Conservation (phyloP, 176 grass and related monocot species). For the Saccharum spontaneum region DNA sequence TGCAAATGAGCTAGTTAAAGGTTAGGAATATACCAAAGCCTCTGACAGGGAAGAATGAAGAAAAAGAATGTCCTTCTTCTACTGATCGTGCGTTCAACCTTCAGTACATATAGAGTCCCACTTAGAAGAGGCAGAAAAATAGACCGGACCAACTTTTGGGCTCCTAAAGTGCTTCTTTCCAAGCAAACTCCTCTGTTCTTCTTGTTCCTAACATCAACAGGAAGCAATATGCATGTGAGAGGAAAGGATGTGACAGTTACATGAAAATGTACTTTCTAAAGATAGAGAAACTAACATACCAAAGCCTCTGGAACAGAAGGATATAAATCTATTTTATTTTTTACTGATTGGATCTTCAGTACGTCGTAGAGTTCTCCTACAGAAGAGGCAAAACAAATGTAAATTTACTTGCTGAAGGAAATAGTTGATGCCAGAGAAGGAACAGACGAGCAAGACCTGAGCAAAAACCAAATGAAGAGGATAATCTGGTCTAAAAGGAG, state of each 20-base stretch:
- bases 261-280: background rate
- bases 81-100: background rate
- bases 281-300: background rate
- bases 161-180: background rate
- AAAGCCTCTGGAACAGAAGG: background rate
- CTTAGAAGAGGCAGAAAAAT: background rate
- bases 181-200: background rate
- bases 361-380: background rate
- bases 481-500: background rate
- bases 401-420: background rate
- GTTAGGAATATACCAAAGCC: background rate
- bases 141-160: background rate
- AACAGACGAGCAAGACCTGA: background rate
- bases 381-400: background rate
- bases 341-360: background rate
- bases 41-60: background rate
- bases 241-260: background rate
- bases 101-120: no score
- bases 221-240: background rate
- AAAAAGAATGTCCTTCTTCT: background rate
- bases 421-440: background rate
- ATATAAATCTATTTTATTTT: background rate
- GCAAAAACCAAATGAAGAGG: background rate
- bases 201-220: background rate
- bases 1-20: background rate